phyloP scores from a whole-genome alignment of 805 yeast species.

The Kazachstania taianensis region DNA sequence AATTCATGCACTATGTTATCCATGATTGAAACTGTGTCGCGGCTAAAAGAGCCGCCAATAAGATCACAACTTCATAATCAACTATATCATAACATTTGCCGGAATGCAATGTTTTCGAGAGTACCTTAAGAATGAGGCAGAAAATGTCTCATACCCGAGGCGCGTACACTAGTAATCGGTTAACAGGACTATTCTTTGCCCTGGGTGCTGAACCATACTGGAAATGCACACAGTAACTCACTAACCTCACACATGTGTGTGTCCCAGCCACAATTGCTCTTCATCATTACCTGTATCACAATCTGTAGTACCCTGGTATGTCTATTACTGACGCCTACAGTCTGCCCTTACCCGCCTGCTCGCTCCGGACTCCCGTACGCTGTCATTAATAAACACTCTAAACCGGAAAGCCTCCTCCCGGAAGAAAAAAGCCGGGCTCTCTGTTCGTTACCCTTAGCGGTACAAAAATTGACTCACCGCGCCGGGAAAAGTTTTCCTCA shows the following conservation, averaged over 20 bases:
- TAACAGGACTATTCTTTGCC: too few species aligned
- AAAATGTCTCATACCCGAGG: too few species aligned
- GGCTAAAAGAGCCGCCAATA: too few species aligned
- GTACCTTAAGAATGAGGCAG: too few species aligned
- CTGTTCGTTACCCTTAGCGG: conserved; percentile 4
- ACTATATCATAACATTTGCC: too few species aligned
- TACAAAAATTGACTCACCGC: neutral
- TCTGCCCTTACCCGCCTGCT: neutral
- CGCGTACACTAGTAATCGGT: neutral
- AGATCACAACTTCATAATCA: too few species aligned
- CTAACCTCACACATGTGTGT: neutral
- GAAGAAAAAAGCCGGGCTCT: conserved; percentile 2
- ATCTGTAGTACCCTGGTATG: neutral
- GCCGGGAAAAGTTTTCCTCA: neutral
- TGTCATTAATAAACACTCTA: neutral
- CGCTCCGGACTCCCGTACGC: neutral
- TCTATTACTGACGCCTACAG: neutral
- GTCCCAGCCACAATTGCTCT: neutral
- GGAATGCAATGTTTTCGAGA: too few species aligned
- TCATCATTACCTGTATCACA: neutral
- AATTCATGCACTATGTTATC: too few species aligned
- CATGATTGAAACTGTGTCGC: too few species aligned
- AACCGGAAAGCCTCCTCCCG: neutral
- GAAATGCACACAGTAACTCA: too few species aligned
- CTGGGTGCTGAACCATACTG: too few species aligned